Conservation (phyloP, 2,329 filamentous ascomycete species). For the Clonostachys chloroleuca region DNA sequence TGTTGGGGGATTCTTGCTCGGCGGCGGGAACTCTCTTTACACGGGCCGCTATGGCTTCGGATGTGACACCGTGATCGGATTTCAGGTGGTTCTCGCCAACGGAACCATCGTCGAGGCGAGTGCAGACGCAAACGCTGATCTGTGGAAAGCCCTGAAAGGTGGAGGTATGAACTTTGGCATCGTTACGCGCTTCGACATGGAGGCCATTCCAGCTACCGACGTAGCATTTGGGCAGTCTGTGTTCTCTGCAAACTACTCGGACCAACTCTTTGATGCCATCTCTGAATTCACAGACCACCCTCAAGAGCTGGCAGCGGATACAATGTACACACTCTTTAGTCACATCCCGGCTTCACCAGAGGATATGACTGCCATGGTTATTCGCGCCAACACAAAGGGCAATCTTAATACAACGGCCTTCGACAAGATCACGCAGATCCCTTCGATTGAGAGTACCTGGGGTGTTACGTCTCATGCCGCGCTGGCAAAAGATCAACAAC, state of each 20-base stretch:
- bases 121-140: conserved; percentile 1
- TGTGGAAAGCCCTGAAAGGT: conserved; percentile 8
- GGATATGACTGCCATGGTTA: too few relatives aligned
- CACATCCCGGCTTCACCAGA: too few relatives aligned
- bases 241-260: neutral
- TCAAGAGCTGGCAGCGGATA: too few relatives aligned
- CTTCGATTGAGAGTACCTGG: too few relatives aligned
- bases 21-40: conserved; percentile 15
- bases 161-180: conserved; percentile 10
- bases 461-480: too few relatives aligned
- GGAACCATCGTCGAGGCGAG: conserved; percentile 38
- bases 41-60: conserved; percentile 34
- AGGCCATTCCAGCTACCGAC: conserved; percentile 1
- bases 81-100: conserved; percentile 41
- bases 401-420: neutral
- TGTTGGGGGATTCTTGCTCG: conserved; percentile 18
- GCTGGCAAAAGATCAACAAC: too few relatives aligned
- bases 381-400: neutral
- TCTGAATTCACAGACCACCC: neutral
- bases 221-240: neutral
- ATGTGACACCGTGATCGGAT: conserved; percentile 38
- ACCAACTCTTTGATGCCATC: neutral
- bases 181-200: conserved; percentile 11
- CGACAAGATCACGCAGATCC: neutral
- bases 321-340: too few relatives aligned